Base-by-base conservation (phyloP, 2,329 filamentous ascomycete species). In the Fusarium lateritium region DNA sequence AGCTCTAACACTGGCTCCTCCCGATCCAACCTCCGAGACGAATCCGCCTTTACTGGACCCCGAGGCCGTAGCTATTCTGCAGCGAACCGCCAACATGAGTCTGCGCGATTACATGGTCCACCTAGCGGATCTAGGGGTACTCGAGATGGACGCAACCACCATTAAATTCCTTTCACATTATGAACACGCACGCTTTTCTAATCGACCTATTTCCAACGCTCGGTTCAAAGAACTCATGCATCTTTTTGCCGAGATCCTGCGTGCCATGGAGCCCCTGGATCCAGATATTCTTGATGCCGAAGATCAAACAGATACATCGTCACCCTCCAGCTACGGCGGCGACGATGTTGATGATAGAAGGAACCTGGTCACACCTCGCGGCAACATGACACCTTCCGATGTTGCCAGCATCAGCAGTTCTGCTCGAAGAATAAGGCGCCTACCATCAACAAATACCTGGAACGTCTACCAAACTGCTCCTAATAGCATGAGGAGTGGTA, bases 181-280 rank as follows among this genome's bases (percentile, higher is more conserved):
- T 80, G 96, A 98, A 80, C 84, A 88, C 59, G 94, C 94, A 4
- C 90, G 95, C 40, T 99, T 97, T 81, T 94, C 93, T 3, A 88
- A 87, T 0, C 82, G 84, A 7, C 87, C 91, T 2, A 82, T 97
- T 6, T 86, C 88, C 4, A 91, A 94, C 71, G 75, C 80, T 0
- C 86, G 91, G 52, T 98, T 99, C 76, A 86, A 92, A 38, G 82
- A 86, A 22, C 83, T 98, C 31, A 98, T 98, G 94, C 87, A 89
- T 58, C 84, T 92, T 26, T 98, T 98, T 78, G 92, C 94, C 3
- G 89, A 92, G 54, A 83, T 98, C 0, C 82, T 98, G 15, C 88
- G 92, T 53, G 87, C 85, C 19, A 97, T 98, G 92, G 86, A 83
- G 28, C 84, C 87, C 0, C 81, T 93, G 5, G 83, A 91, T 60